phyloP scores from a whole-genome alignment of 371 early-diverging fungal genomes.

The Mucor velutinosus region DNA sequence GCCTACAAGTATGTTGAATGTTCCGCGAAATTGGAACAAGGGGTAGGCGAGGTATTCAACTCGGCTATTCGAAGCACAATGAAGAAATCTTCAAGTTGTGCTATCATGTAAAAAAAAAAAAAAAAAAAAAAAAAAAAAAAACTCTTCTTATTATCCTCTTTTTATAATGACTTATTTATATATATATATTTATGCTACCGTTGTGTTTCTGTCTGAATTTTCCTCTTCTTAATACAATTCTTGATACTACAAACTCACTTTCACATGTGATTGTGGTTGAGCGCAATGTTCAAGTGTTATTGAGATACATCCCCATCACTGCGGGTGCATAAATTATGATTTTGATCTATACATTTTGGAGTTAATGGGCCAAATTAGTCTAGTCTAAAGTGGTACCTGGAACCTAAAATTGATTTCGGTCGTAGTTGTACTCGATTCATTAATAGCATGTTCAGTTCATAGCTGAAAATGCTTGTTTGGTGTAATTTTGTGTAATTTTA shows the following conservation, averaged over 20 bases:
- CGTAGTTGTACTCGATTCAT: background rate
- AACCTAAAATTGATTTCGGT: background rate
- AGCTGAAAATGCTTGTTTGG: no score
- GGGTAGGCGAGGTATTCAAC: conserved; percentile 31
- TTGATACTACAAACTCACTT: background rate
- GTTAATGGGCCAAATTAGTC: background rate
- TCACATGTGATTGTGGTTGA: background rate
- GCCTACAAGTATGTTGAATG: conserved; percentile 36
- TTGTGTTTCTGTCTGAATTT: background rate
- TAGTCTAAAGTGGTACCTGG: background rate
- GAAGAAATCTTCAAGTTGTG: conserved; percentile 17
- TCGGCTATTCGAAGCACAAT: conserved; percentile 27
- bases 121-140: background rate
- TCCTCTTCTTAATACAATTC: background rate
- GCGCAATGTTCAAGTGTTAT: background rate
- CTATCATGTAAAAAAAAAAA: conserved; percentile 17
- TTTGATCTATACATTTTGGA: background rate
- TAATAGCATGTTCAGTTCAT: background rate
- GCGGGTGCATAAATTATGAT: background rate
- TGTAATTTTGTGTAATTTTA: no score
- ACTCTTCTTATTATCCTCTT: background rate
- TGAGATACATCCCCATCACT: background rate
- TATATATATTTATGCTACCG: background rate
- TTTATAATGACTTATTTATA: background rate
- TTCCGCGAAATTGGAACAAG: conserved; percentile 32